phyloP scores from a whole-genome alignment of 2,329 filamentous ascomycete species.

The Botrytis aclada region DNA sequence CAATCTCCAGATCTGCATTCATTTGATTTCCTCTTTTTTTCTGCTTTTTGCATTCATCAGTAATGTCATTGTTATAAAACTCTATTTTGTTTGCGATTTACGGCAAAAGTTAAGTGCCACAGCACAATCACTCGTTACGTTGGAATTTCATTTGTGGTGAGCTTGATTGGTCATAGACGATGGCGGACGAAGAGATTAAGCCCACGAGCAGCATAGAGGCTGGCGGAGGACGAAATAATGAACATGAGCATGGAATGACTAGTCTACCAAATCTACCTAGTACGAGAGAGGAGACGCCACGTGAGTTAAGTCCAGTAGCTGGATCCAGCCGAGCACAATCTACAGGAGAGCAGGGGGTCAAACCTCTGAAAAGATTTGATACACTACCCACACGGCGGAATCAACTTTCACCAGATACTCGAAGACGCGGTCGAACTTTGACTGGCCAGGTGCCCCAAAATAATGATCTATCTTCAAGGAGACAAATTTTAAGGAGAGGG shows the following conservation, averaged over 20 bases:
- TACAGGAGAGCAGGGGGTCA: background rate
- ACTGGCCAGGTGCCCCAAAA: slow-evolving; percentile 8
- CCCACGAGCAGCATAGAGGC: slow-evolving; percentile 6
- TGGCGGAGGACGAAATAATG: slow-evolving; percentile 12
- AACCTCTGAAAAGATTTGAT: slow-evolving; percentile 15
- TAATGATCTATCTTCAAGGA: background rate
- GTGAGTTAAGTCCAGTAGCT: slow-evolving; percentile 1
- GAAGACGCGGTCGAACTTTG: slow-evolving; percentile 10
- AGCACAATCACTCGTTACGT: background rate
- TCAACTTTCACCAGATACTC: slow-evolving; percentile 13
- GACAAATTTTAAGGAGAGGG: slow-evolving; percentile 11
- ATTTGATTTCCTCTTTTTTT: background rate
- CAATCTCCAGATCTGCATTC: background rate
- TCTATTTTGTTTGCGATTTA: background rate
- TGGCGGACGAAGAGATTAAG: slow-evolving; percentile 9
- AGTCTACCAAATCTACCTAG: background rate
- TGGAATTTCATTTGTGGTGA: background rate
- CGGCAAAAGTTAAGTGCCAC: background rate
- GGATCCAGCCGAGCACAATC: background rate
- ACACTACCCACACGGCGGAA: slow-evolving; percentile 7
- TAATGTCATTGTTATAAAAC: background rate
- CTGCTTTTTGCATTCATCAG: background rate
- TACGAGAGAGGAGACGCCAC: background rate
- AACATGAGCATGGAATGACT: background rate
- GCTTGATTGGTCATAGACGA: background rate